phyloP scores from a whole-genome alignment of 2,329 filamentous ascomycete genomes.

The Diaporthe caulivora region DNA sequence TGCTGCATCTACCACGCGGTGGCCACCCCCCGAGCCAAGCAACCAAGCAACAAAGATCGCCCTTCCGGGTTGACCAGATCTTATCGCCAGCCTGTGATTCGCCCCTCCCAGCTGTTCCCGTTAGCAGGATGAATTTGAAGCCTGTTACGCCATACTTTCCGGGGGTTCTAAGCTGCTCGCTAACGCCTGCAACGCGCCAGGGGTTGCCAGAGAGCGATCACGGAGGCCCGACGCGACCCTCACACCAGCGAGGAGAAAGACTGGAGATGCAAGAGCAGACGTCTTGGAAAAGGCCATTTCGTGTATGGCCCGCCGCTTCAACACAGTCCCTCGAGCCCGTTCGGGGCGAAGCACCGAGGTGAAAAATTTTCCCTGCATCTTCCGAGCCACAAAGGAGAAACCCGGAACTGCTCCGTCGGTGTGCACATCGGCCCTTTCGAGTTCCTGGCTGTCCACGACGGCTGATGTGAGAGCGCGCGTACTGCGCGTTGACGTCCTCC shows the following conservation, averaged over 20 bases:
- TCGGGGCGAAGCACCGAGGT: constrained; percentile 26
- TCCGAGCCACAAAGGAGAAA: neutral
- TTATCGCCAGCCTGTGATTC: constrained; percentile 39
- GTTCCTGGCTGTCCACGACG: neutral
- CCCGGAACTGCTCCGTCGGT: constrained; percentile 24
- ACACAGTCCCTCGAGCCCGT: neutral
- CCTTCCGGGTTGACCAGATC: constrained; percentile 2
- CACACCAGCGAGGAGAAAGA: constrained; percentile 4
- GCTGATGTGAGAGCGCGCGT: neutral
- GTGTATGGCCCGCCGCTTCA: neutral
- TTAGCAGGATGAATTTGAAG: constrained; percentile 38
- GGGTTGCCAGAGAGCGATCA: constrained; percentile 16
- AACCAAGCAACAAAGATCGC: constrained; percentile 14
- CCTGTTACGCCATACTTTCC: constrained; percentile 35
- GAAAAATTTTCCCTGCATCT: constrained; percentile 26
- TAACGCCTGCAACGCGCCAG: too few relatives aligned
- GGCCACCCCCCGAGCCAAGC: neutral
- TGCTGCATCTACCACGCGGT: constrained; percentile 14
- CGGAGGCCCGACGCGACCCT: neutral
- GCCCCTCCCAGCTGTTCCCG: neutral
- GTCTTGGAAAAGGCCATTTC: constrained; percentile 11
- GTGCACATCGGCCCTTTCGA: constrained; percentile 16
- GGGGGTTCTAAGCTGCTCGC: constrained; percentile 13
- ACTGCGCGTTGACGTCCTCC: constrained; percentile 21
- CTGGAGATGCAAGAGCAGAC: constrained; percentile 25